Evolutionary conservation across 345 rosid species (phyloP).

Genomic region (Eucalyptus victrix): DNA sequence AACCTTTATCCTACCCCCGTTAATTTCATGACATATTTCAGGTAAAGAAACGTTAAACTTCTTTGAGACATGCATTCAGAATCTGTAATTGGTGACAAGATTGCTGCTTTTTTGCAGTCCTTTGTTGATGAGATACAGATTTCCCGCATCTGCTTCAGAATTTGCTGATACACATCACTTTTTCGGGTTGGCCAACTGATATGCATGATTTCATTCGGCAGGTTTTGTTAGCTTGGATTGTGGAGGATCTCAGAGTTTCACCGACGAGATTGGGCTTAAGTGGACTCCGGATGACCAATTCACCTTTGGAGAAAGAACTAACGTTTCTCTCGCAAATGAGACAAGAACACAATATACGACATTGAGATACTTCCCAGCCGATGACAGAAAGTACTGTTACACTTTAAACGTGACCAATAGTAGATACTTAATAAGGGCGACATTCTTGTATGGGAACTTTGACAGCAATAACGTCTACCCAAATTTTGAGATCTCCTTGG

Average conservation of each 20-base stretch:
- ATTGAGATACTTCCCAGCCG: conserved; percentile 85
- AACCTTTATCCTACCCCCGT: neutral
- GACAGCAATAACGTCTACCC: conserved; percentile 86
- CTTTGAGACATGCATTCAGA: neutral
- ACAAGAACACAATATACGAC: conserved; percentile 66
- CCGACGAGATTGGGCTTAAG: conserved; percentile 69
- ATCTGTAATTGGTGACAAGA: neutral
- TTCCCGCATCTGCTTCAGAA: neutral
- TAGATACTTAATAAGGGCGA: conserved; percentile 79
- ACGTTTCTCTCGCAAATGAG: conserved; percentile 47
- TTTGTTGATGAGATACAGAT: neutral
- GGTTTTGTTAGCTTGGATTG: conserved; percentile 95
- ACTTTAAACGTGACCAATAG: conserved; percentile 50
- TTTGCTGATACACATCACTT: neutral
- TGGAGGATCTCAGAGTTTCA: conserved; percentile 61
- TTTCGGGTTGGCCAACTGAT: neutral
- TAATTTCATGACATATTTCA: neutral
- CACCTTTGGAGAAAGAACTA: conserved; percentile 48
- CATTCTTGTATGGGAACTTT: conserved; percentile 88
- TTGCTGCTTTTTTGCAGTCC: neutral
- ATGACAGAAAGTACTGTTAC: conserved; percentile 88
- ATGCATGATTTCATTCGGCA: conserved; percentile 7
- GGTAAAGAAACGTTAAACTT: neutral
- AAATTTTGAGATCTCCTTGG: conserved; percentile 80
- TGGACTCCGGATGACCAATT: conserved; percentile 69